phyloP scores from a whole-genome alignment of 2,329 filamentous ascomycete genomes.

The Incumbomyces delicatus region DNA sequence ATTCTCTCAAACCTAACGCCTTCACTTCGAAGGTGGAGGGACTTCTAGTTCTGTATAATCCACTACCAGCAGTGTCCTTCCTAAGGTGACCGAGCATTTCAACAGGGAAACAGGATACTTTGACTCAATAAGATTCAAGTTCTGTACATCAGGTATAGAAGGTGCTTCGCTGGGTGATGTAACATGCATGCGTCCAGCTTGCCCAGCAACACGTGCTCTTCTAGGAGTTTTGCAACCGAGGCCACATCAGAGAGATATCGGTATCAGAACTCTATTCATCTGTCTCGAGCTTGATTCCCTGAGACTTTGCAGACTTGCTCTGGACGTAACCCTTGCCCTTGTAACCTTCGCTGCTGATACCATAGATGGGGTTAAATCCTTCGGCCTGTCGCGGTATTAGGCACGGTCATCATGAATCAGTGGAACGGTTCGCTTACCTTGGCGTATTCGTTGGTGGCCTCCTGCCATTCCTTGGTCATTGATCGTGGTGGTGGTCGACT shows the following conservation, averaged over 20 bases:
- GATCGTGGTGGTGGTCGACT: conserved; percentile 66
- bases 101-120: too few relatives aligned
- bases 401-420: too few relatives aligned
- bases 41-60: too few relatives aligned
- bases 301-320: conserved; percentile 36
- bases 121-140: conserved; percentile 4
- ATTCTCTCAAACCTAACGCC: too few relatives aligned
- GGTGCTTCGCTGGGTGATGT: neutral
- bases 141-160: conserved; percentile 6
- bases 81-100: too few relatives aligned
- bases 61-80: too few relatives aligned
- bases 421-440: conserved; percentile 48
- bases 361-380: conserved; percentile 77
- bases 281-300: conserved; percentile 18
- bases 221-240: neutral
- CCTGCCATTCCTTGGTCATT: conserved; percentile 96
- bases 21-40: too few relatives aligned
- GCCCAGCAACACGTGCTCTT: neutral
- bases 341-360: conserved; percentile 71
- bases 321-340: conserved; percentile 70
- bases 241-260: neutral
- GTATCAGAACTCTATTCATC: conserved; percentile 13
- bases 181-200: neutral
- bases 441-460: conserved; percentile 87
- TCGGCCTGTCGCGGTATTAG: conserved; percentile 48